A percentile compares a stretch with the other conserved stretches of the same genome.
Conservation (phyloP, 805 yeast species). For the Pichia paraexigua region DNA sequence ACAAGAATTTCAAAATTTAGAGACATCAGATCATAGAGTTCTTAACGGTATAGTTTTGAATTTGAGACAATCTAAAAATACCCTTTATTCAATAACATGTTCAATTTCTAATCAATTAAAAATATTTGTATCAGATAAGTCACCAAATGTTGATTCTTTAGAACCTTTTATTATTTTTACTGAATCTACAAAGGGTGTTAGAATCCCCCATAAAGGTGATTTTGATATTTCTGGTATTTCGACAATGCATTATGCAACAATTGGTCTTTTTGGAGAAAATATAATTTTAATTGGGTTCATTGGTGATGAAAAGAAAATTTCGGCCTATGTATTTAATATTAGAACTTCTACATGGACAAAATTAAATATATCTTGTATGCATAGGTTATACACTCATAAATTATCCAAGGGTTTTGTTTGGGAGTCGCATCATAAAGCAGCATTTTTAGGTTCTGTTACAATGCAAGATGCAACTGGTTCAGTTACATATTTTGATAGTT, state of each 20-base stretch:
- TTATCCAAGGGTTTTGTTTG: conserved; percentile 66
- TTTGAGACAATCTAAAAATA: conserved; percentile 1
- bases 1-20: background rate
- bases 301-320: conserved; percentile 39
- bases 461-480: conserved; percentile 39
- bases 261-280: conserved; percentile 61
- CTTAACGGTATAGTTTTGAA: background rate
- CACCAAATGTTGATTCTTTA: conserved; percentile 4
- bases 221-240: conserved; percentile 2
- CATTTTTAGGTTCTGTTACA: conserved; percentile 48
- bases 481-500: conserved; percentile 38
- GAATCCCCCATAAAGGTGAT: conserved; percentile 2
- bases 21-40: background rate
- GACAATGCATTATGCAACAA: conserved; percentile 37
- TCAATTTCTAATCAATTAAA: background rate
- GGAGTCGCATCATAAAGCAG: conserved; percentile 69
- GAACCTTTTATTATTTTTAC: conserved; percentile 22
- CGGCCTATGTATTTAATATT: conserved; percentile 42
- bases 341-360: conserved; percentile 59
- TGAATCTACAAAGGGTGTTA: conserved; percentile 6
- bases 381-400: conserved; percentile 46
- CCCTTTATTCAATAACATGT: background rate
- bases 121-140: conserved; percentile 1
- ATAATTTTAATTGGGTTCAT: conserved; percentile 53
- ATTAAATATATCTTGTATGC: conserved; percentile 46